Evolutionary conservation across 2,329 filamentous ascomycete genomes (phyloP).

Genomic region (Calonectria pauciramosa): DNA sequence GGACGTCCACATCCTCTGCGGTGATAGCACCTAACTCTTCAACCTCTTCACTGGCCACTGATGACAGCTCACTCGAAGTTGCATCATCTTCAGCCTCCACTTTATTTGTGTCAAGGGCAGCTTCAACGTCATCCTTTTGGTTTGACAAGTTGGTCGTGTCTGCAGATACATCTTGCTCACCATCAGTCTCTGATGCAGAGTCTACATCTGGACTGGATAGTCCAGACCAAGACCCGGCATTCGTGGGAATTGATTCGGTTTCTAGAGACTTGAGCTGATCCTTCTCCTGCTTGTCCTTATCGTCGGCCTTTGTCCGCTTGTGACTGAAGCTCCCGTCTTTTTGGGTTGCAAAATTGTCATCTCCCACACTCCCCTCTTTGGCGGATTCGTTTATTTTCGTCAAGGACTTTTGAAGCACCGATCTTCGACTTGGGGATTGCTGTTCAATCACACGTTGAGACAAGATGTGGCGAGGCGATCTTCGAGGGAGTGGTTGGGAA

Average conservation of each 20-base stretch:
- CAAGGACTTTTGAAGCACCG: neutral
- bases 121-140: neutral
- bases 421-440: conserved; percentile 17
- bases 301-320: conserved; percentile 35
- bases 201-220: conserved; percentile 28
- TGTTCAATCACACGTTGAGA: conserved; percentile 24
- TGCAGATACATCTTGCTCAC: neutral
- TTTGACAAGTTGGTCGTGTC: neutral
- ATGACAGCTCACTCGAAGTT: conserved; percentile 35
- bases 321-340: conserved; percentile 52
- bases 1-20: neutral
- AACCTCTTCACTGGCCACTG: conserved; percentile 31
- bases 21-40: conserved; percentile 15
- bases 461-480: conserved; percentile 15
- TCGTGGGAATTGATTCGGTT: neutral
- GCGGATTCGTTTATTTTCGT: neutral
- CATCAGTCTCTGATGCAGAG: conserved; percentile 8
- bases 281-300: neutral
- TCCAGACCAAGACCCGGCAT: conserved; percentile 37
- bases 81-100: neutral
- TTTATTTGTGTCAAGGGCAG: neutral
- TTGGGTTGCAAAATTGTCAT: conserved; percentile 44
- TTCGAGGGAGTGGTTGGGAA: conserved; percentile 16
- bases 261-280: neutral
- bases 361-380: neutral